Evolutionary conservation across 352 stramenopile genomes (phyloP), one percentile per base, ranked within the genome.

Genomic region (Phytophthora sansomeana): DNA sequence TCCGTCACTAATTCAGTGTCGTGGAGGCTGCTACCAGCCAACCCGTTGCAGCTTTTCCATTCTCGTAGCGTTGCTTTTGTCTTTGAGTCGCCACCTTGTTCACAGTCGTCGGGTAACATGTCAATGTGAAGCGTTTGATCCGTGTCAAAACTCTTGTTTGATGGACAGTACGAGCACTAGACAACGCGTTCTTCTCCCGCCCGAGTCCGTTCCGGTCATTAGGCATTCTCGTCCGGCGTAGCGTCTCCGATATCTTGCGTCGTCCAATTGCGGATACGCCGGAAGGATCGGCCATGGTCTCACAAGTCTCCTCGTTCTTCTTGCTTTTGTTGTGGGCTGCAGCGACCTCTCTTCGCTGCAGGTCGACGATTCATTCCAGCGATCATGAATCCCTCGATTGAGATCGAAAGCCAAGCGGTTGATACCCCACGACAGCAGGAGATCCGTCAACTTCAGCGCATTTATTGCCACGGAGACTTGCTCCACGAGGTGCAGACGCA

Each of bases 401-500:
- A 60, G 33, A 50, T 30, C 16, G n/a, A n/a, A 13, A 57, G 29
- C 29, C 30, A 42, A 48, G 55, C 48, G 35, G 42, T 29, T 49
- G 43, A 26, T 16, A 69, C 32, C n/a, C 29, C 26, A 5, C 21
- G 64, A 36, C 50, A 67, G 33, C 30, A 54, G n/a, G 24, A 70
- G 54, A 49, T 74, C 24, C 35, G 63, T 44, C 63, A 77, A 33
- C 72, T 86, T 33, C 38, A 74, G 48, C 58, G 70, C 21, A 29
- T 93, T 26, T 91, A 81, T 47, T 90, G 80, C 63, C 56, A 47
- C 5, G 82, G 84, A 4, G 65, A 81, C 14, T 56, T 93, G 28
- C 74, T 92, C 19, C 69, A 87, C 50, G 67, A 86, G 16, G 74
- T 97, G 43, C 86, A 97, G 62, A 72, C 63, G 44, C 57, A 66